Base-by-base conservation (phyloP, 768 basidiomycete genomes). In the Rickenella mellea region DNA sequence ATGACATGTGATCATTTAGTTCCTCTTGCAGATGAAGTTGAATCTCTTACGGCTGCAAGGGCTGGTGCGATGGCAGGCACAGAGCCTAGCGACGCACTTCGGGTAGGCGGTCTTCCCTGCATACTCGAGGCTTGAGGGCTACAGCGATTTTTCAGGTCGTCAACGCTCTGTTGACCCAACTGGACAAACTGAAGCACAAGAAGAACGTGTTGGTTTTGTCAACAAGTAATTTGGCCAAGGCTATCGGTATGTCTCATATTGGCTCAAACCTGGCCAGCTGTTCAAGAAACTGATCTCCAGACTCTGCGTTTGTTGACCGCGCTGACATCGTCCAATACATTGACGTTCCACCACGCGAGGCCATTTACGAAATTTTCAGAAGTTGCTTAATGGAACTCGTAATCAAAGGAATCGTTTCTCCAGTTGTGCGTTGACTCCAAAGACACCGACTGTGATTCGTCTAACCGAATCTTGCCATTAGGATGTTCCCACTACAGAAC, bases 171-270 rank as follows among this genome's bases (percentile, higher is more conserved):
- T 69, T 99, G 7, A 98, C 96, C 0, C 94, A 98, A 63, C 73
- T 99, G 6, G 96, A 99, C 67, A 96, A 92, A 60, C 68, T 99
- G 14, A 90, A 86, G 56, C 83, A 89, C 50, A 76, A 78, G 39
- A 94, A 88, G 64, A 99, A 99, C 55, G 91, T 93, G 2, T 67
- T 98, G 19, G 83, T 99, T 19, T 86, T 99, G 81, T 82, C 96
- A 5, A 99, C 96, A 1, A 94, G 91, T 43, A 99, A 98, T 61
- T 74, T 99, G 5, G 80, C 83, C 1, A 84, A 89, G 53, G 91
- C 96, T 0, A 99, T 99, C 43, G 93, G 92, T 91, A 47, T 40
- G 71, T 50, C 4, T 27, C 33, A 22, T 19, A 36, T 12, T 33
- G 15, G 12, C 14, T 20, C 14, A 27, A 19, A 19, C 12, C 11